These are phyloP conservation scores for Globisporangium camurandrum DNA, from an alignment of 352 stramenopile genomes.

Conservation along the genomic window DNA sequence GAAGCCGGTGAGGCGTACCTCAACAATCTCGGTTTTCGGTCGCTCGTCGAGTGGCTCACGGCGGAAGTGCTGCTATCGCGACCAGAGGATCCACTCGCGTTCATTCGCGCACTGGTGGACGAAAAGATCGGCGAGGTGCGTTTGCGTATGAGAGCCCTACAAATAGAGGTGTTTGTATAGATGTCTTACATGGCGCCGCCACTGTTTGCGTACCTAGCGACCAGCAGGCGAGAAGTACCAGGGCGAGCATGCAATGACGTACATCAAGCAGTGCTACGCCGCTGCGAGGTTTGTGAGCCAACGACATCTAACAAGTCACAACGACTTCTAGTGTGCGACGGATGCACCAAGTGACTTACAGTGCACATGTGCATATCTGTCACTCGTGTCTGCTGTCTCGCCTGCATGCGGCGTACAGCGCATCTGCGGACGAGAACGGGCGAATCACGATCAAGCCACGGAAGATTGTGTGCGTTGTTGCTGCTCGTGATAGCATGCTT, in stretches of 20 bases:
- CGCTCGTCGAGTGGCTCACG: slow-evolving; percentile 88
- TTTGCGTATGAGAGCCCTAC: too few species aligned
- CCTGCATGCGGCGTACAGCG: slow-evolving; percentile 19
- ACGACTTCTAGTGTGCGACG: neutral
- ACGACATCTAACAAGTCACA: neutral
- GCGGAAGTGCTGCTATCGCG: slow-evolving; percentile 78
- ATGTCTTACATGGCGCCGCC: too few species aligned
- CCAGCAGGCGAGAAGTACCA: slow-evolving; percentile 61
- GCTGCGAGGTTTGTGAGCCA: slow-evolving; percentile 46
- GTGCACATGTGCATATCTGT: neutral
- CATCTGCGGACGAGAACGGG: slow-evolving; percentile 77
- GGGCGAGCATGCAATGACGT: slow-evolving; percentile 65
- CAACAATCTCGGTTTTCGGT: slow-evolving; percentile 84
- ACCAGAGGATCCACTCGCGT: slow-evolving; percentile 81
- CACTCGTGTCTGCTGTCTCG: too few species aligned
- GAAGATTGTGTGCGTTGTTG: slow-evolving; percentile 47
- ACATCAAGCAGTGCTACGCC: slow-evolving; percentile 86
- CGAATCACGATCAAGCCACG: slow-evolving; percentile 65
- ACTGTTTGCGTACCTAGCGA: slow-evolving; percentile 13
- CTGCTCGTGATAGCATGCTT: neutral
- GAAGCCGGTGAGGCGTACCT: slow-evolving; percentile 83
- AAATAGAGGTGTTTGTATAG: too few species aligned
- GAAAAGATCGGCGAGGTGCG: slow-evolving; percentile 76
- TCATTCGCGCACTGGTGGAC: slow-evolving; percentile 70
- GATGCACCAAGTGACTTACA: neutral